Conservation (phyloP, 2,329 filamentous ascomycete species). For the Knoxdaviesia capensis region DNA sequence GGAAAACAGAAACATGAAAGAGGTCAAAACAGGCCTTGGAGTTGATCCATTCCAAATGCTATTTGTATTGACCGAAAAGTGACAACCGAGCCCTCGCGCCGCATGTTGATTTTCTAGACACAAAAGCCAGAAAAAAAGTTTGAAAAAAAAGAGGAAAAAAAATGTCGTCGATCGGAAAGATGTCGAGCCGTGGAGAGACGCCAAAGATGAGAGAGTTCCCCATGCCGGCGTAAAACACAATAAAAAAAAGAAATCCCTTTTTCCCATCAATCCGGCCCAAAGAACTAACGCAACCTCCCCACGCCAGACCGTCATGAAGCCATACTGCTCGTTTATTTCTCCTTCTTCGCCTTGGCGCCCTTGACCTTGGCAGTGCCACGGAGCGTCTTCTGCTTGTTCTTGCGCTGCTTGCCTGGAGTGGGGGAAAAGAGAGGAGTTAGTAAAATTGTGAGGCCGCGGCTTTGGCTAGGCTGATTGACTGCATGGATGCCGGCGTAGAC, state of each 20-base stretch:
- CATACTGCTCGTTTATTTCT: slow-evolving; percentile 44
- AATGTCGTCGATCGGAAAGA: background rate
- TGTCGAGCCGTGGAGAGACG: background rate
- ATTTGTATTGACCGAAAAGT: no score
- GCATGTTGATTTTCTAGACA: no score
- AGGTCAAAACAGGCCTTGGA: no score
- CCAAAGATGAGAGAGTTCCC: background rate
- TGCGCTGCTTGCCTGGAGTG: slow-evolving; percentile 90
- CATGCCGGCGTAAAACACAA: background rate
- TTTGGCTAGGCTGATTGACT: no score
- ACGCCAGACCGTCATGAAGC: slow-evolving; percentile 3
- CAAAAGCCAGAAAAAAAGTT: background rate
- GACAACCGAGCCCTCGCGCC: no score
- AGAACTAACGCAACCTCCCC: slow-evolving; percentile 3
- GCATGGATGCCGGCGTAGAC: no score
- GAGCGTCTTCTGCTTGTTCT: slow-evolving; percentile 99
- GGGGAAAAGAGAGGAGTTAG: background rate
- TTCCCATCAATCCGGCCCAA: background rate
- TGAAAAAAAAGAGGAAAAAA: background rate
- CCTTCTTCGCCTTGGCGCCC: slow-evolving; percentile 88
- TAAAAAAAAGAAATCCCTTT: background rate
- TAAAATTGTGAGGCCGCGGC: no score
- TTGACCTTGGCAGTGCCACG: slow-evolving; percentile 97
- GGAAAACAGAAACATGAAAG: no score
- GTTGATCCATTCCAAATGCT: no score